Evolutionary conservation across 805 yeast species (phyloP).

Genomic region (Candida fluviatilis): DNA sequence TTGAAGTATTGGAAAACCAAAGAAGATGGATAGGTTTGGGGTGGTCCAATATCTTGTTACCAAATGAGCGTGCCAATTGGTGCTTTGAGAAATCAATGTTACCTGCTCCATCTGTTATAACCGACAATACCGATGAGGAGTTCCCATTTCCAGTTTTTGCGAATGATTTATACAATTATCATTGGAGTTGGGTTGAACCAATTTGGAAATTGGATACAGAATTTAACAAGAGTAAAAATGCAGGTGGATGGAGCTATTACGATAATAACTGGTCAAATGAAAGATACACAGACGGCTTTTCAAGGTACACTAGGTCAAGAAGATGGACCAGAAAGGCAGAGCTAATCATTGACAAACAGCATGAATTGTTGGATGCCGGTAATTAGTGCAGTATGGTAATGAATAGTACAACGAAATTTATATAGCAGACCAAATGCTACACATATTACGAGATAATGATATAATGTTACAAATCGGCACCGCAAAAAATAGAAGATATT

Average conservation of each 20-base stretch:
- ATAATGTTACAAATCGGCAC: no score
- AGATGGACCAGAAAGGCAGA: conserved; percentile 48
- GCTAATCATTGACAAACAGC: conserved; percentile 21
- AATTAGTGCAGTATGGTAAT: no score
- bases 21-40: conserved; percentile 62
- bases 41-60: conserved; percentile 49
- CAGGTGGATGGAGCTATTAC: conserved; percentile 53
- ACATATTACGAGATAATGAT: no score
- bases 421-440: no score
- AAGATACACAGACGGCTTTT: conserved; percentile 39
- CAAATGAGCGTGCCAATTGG: conserved; percentile 48
- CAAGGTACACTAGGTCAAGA: conserved; percentile 49
- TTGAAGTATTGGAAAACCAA: conserved; percentile 53
- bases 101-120: conserved; percentile 20
- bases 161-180: conserved; percentile 32
- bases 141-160: conserved; percentile 46
- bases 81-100: conserved; percentile 38
- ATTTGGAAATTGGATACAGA: conserved; percentile 46
- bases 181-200: conserved; percentile 58
- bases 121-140: conserved; percentile 20
- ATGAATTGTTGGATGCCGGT: conserved; percentile 2
- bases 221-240: conserved; percentile 30
- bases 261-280: conserved; percentile 49
- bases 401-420: no score
- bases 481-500: no score